phyloP scores from a whole-genome alignment of 2,329 filamentous ascomycete genomes.

The Fusarium setosum region DNA sequence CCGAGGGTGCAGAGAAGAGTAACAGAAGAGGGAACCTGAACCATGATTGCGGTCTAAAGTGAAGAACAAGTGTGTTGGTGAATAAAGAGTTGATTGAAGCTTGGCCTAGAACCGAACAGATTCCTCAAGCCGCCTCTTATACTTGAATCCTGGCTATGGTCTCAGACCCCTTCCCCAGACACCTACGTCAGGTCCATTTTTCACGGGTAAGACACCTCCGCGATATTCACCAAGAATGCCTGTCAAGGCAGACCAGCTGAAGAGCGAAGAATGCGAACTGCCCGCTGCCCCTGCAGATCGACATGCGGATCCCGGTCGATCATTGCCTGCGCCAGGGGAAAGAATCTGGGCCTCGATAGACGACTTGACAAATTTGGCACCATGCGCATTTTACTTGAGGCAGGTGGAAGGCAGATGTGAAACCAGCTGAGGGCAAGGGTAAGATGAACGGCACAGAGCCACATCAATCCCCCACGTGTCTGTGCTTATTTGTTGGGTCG shows the following conservation, averaged over 20 bases:
- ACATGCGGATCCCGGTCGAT: constrained; percentile 3
- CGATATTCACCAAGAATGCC: neutral
- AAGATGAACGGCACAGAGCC: neutral
- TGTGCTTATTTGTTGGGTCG: neutral
- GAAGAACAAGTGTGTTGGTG: neutral
- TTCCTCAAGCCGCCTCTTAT: neutral
- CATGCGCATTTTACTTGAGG: neutral
- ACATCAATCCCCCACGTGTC: neutral
- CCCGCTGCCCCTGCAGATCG: neutral
- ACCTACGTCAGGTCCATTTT: constrained; percentile 1
- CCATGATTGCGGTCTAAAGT: constrained; percentile 2
- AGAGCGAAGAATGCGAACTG: neutral
- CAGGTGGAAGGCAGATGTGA: neutral
- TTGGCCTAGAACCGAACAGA: neutral
- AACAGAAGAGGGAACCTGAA: neutral
- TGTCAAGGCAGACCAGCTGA: constrained; percentile 14
- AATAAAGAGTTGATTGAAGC: neutral
- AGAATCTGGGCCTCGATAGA: neutral
- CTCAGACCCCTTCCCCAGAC: neutral
- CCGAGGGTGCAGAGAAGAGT: constrained; percentile 5
- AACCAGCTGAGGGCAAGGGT: constrained; percentile 8
- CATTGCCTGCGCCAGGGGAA: neutral
- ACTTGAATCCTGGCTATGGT: neutral
- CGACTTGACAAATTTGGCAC: neutral
- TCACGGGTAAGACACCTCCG: neutral